Percentiles rank a stretch among this genome's conserved stretches.
Conservation (phyloP, 2,329 filamentous ascomycete species). For the Ustulina deusta region DNA sequence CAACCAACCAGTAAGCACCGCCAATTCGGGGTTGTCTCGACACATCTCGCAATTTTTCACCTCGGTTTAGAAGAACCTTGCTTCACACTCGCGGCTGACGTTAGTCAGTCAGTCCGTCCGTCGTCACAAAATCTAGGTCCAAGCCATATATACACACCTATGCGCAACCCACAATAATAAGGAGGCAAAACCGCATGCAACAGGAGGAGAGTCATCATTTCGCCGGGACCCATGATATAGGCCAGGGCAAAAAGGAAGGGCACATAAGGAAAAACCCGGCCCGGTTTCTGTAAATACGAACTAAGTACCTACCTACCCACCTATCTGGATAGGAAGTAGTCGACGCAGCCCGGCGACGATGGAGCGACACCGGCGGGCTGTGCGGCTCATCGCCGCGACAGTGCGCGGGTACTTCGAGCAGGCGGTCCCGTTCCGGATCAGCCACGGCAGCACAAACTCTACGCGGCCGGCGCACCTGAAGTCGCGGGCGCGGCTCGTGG, state of each 20-base stretch:
- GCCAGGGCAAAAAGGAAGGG: neutral
- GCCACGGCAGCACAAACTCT: constrained; percentile 81
- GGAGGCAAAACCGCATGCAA: neutral
- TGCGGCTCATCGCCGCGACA: constrained; percentile 60
- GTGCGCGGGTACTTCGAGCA: constrained; percentile 63
- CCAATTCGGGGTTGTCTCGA: neutral
- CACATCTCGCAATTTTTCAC: constrained; percentile 27
- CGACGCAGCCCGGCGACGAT: constrained; percentile 48
- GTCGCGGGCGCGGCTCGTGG: constrained; percentile 61
- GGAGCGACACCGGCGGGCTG: constrained; percentile 64
- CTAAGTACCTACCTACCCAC: too few species aligned
- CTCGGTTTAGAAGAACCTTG: constrained; percentile 3
- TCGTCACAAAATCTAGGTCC: too few species aligned
- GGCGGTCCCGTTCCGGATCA: constrained; percentile 75
- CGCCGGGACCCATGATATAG: constrained; percentile 7
- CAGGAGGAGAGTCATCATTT: neutral
- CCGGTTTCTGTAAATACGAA: too few species aligned
- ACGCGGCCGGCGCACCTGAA: constrained; percentile 67
- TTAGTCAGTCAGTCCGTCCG: neutral
- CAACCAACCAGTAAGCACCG: constrained; percentile 18
- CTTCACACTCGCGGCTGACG: neutral
- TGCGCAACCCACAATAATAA: neutral
- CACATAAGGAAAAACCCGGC: neutral
- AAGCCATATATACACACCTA: neutral
- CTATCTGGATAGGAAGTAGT: too few species aligned